Evolutionary conservation across 2,329 filamentous ascomycete genomes (phyloP).

Genomic region (Pyrenochaeta sp.): DNA sequence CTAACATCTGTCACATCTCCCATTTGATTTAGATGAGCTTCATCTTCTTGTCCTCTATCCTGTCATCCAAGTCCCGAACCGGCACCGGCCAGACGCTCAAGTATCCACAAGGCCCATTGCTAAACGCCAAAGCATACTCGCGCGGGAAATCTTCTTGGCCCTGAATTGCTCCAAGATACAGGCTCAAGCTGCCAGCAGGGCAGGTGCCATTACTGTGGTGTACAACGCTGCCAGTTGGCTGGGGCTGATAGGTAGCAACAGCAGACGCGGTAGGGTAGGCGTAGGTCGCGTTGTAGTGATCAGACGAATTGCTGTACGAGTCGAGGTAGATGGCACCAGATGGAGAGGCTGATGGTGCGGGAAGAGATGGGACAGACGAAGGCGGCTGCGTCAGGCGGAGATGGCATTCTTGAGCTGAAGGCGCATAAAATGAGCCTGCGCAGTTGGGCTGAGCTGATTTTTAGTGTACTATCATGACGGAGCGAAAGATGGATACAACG

Average conservation of each 20-base stretch:
- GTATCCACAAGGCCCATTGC: constrained; percentile 35
- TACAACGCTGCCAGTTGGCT: background rate
- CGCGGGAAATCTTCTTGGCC: constrained; percentile 23
- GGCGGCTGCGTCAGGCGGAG: constrained; percentile 30
- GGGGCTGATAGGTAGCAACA: constrained; percentile 7
- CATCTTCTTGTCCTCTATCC: background rate
- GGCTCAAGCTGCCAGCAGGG: constrained; percentile 17
- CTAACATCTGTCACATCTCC: background rate
- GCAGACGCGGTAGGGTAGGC: constrained; percentile 8
- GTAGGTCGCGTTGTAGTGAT: background rate
- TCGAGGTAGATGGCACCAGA: constrained; percentile 6
- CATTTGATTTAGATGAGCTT: constrained; percentile 2
- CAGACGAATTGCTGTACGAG: background rate
- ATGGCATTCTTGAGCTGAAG: constrained; percentile 28
- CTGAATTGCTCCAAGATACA: constrained; percentile 29
- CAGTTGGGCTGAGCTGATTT: constrained; percentile 23
- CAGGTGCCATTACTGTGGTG: constrained; percentile 11
- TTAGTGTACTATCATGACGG: background rate
- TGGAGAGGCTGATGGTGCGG: constrained; percentile 2
- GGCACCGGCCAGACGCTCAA: constrained; percentile 22
- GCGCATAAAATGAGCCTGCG: constrained; percentile 35
- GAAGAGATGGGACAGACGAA: background rate
- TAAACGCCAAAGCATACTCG: constrained; percentile 23
- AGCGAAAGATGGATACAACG: background rate
- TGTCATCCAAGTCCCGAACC: background rate